Percentiles rank a stretch among this genome's conserved stretches.
phyloP scores from a whole-genome alignment of 345 rosid species.

The Camelina neglecta region DNA sequence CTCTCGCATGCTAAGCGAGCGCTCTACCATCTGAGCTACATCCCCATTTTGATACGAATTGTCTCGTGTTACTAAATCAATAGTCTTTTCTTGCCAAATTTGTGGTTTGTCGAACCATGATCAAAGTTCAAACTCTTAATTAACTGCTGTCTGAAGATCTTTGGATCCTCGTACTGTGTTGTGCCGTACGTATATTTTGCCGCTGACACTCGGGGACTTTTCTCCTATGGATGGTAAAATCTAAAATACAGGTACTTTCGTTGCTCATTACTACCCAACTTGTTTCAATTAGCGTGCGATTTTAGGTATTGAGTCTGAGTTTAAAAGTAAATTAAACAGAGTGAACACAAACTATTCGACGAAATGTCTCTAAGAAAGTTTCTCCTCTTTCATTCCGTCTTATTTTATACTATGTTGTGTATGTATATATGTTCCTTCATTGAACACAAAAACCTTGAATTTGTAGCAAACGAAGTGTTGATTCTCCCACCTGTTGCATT shows the following conservation, averaged over 20 bases:
- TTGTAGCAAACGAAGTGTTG: conserved; percentile 24
- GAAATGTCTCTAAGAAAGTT: conserved; percentile 16
- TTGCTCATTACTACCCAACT: neutral
- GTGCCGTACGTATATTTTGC: neutral
- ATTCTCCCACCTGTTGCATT: neutral
- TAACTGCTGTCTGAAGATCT: neutral
- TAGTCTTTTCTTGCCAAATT: neutral
- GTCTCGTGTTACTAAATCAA: fast-evolving
- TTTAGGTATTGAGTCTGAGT: neutral
- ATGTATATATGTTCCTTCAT: neutral
- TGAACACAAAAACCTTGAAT: neutral
- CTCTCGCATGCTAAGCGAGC: conserved; percentile 96
- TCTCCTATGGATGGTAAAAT: neutral
- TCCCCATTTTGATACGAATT: conserved; percentile 37
- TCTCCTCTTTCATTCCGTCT: neutral
- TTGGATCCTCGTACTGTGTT: conserved; percentile 8
- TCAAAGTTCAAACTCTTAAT: neutral
- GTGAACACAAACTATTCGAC: conserved; percentile 32
- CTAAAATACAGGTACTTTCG: neutral
- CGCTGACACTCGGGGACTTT: neutral
- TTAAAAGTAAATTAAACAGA: neutral
- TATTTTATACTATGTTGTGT: no score
- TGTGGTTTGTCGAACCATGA: neutral
- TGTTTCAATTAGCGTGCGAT: neutral
- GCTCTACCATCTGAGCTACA: conserved; percentile 96